Evolutionary conservation across 1,284 basidiomycete genomes (phyloP).

Genomic region (Rhodotorula sp.): DNA sequence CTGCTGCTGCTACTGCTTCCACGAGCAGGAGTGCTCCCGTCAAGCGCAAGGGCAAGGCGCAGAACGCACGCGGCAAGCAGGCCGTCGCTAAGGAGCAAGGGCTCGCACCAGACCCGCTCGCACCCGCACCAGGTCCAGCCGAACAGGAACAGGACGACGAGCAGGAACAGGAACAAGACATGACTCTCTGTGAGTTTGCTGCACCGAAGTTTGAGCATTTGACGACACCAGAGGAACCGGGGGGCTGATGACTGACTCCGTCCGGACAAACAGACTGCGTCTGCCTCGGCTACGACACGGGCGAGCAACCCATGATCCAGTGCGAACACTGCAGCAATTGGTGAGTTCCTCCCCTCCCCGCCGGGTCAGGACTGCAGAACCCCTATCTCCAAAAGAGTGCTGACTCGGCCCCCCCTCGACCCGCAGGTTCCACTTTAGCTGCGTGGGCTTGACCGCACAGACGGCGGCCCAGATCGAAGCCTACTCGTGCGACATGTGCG

Average conservation of each 20-base stretch:
- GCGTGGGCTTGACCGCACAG: conserved; percentile 42
- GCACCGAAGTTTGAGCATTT: no score
- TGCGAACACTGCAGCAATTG: conserved; percentile 71
- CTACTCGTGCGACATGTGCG: conserved; percentile 46
- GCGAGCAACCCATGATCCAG: conserved; percentile 69
- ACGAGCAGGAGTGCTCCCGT: conserved; percentile 16
- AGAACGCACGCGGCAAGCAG: conserved; percentile 19
- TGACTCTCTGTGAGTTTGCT: conserved; percentile 36
- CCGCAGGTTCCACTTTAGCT: conserved; percentile 47
- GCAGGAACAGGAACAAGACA: conserved; percentile 21
- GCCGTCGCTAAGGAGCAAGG: conserved; percentile 14
- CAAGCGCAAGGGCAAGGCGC: conserved; percentile 22
- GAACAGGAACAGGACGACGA: conserved; percentile 8
- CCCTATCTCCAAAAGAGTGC: background rate
- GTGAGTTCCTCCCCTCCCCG: conserved; percentile 53
- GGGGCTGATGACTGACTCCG: background rate
- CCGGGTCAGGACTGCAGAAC: background rate
- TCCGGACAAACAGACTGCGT: conserved; percentile 35
- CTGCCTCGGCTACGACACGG: conserved; percentile 59
- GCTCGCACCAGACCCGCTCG: conserved; percentile 4
- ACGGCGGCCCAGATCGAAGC: conserved; percentile 42
- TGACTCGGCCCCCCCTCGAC: background rate
- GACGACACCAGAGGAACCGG: no score
- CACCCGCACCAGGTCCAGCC: background rate
- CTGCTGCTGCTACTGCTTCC: background rate